These are phyloP conservation scores for Ajuga reptans DNA, from an alignment of 305 asterid species.

Conservation along the genomic window DNA sequence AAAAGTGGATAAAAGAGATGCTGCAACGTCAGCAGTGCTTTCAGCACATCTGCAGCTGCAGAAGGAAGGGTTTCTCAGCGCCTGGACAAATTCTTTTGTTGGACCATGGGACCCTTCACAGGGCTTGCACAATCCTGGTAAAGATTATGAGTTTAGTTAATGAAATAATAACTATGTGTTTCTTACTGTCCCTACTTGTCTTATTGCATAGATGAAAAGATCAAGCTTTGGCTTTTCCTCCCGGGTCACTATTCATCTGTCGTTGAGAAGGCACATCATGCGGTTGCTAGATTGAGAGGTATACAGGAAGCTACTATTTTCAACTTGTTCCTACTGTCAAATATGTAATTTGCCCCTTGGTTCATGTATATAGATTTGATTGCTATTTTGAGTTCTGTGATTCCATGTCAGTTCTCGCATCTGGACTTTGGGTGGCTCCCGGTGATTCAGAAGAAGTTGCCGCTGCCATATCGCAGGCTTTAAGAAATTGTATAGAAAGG, in stretches of 20 bases:
- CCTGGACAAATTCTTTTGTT: conserved; percentile 95
- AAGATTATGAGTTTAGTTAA: conserved; percentile 21
- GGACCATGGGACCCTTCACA: conserved; percentile 99
- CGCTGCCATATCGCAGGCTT: conserved; percentile 85
- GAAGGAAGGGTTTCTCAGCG: conserved; percentile 83
- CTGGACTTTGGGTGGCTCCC: conserved; percentile 98
- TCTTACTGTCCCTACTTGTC: conserved; percentile 29
- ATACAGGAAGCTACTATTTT: conserved; percentile 2
- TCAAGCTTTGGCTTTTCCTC: conserved; percentile 95
- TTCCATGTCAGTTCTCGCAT: conserved; percentile 61
- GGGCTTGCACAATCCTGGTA: conserved; percentile 98
- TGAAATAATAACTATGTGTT: conserved; percentile 13
- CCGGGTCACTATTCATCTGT: conserved; percentile 82
- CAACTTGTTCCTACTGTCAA: not conserved
- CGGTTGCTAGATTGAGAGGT: conserved; percentile 86
- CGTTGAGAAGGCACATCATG: conserved; percentile 70
- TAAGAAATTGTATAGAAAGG: conserved; percentile 90
- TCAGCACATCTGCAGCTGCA: conserved; percentile 86
- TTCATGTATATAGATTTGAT: conserved; percentile 19
- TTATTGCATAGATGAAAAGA: conserved; percentile 73
- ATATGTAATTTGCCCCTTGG: not conserved
- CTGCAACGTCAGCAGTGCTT: conserved; percentile 62
- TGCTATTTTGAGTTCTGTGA: conserved; percentile 5
- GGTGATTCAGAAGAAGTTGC: conserved; percentile 99
- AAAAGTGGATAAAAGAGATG: conserved; percentile 68